Conservation (phyloP, 2,329 filamentous ascomycete species). For the Sporothrix sp. region DNA sequence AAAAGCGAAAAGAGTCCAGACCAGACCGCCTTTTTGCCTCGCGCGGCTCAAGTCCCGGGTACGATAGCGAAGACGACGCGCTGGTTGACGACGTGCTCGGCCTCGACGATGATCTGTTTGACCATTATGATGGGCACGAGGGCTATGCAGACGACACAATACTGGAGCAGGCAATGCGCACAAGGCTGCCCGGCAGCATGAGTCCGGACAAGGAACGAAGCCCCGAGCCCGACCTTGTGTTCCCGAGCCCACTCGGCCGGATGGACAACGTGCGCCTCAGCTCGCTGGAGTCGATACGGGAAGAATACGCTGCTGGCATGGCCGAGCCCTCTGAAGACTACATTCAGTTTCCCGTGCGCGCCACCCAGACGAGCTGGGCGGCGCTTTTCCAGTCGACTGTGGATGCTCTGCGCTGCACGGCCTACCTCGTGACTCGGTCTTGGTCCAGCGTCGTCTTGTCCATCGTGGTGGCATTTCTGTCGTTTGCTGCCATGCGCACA, state of each 20-base stretch:
- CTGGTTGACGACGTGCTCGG: constrained; percentile 22
- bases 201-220: constrained; percentile 46
- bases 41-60: constrained; percentile 27
- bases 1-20: neutral
- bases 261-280: constrained; percentile 3
- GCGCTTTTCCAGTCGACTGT: constrained; percentile 72
- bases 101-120: constrained; percentile 10
- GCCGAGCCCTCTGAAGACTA: constrained; percentile 38
- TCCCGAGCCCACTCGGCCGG: constrained; percentile 17
- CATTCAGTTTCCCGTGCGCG: constrained; percentile 77
- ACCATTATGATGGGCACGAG: neutral
- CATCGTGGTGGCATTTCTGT: constrained; percentile 50
- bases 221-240: constrained; percentile 35
- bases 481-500: constrained; percentile 53
- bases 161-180: constrained; percentile 43
- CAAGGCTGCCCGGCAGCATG: constrained; percentile 45
- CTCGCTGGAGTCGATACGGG: constrained; percentile 9
- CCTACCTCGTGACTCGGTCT: constrained; percentile 55
- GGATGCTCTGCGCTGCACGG: constrained; percentile 49
- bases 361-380: constrained; percentile 78
- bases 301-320: constrained; percentile 15
- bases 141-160: constrained; percentile 25
- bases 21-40: constrained; percentile 7
- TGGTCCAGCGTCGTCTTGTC: constrained; percentile 58
- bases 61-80: constrained; percentile 26